Evolutionary conservation across 768 basidiomycete species (phyloP).

Genomic region (Amanita inopinata): DNA sequence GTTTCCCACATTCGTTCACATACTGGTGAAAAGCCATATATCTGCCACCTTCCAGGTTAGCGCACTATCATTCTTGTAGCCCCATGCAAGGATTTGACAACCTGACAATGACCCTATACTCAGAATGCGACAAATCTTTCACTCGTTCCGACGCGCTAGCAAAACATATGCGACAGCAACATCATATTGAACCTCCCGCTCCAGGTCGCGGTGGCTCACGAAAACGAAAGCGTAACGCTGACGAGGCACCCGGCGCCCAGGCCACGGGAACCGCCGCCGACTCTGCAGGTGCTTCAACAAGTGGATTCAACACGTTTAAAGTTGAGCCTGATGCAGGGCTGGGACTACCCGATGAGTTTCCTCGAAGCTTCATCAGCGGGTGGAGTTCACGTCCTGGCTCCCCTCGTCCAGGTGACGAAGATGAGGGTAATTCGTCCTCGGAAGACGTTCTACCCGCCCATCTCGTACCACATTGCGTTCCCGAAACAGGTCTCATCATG

Average conservation of each 20-base stretch:
- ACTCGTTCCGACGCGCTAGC: slow-evolving; percentile 90
- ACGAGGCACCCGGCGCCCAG: slow-evolving; percentile 22
- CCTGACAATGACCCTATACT: slow-evolving; percentile 9
- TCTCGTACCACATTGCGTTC: slow-evolving; percentile 40
- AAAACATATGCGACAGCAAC: slow-evolving; percentile 87
- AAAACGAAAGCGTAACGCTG: slow-evolving; percentile 56
- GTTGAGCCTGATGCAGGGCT: slow-evolving; percentile 41
- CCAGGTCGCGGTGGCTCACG: slow-evolving; percentile 62
- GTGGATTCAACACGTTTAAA: slow-evolving; percentile 53
- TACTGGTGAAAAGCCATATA: slow-evolving; percentile 92
- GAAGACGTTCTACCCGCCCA: slow-evolving; percentile 45
- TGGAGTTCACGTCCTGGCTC: slow-evolving; percentile 16
- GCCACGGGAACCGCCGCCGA: slow-evolving; percentile 18
- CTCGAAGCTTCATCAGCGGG: slow-evolving; percentile 17
- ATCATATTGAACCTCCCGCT: slow-evolving; percentile 65
- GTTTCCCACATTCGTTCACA: slow-evolving; percentile 88
- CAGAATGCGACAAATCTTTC: slow-evolving; percentile 93
- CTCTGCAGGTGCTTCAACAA: slow-evolving; percentile 15
- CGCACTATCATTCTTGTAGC: not conserved
- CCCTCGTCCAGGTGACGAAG: slow-evolving; percentile 21
- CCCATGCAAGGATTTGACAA: not conserved
- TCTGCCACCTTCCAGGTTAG: slow-evolving; percentile 71
- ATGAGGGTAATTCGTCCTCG: slow-evolving; percentile 25
- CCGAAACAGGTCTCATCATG: slow-evolving; percentile 50
- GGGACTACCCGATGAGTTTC: slow-evolving; percentile 27